phyloP scores from a whole-genome alignment of 495 filamentous ascomycete genomes.

The Tetracladium marchalianum region DNA sequence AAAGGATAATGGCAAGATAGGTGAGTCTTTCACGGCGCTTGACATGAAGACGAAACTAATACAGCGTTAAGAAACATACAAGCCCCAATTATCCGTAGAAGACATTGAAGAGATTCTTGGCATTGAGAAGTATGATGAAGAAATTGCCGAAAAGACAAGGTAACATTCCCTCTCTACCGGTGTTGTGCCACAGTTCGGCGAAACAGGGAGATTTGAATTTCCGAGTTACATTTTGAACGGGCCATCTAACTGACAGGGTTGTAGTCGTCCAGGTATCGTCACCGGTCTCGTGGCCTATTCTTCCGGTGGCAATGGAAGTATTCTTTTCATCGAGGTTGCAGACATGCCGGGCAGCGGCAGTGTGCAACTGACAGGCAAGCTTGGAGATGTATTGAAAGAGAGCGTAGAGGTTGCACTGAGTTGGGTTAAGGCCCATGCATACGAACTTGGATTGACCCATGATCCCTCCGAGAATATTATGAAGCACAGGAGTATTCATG shows the following conservation, averaged over 20 bases:
- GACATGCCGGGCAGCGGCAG: conserved; percentile 92
- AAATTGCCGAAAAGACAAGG: conserved; percentile 76
- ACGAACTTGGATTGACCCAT: conserved; percentile 73
- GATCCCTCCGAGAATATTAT: conserved; percentile 86
- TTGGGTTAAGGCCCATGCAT: conserved; percentile 96
- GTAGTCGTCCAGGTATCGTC: conserved; percentile 77
- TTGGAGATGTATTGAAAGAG: conserved; percentile 97
- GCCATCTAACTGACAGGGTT: conserved; percentile 17
- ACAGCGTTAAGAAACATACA: conserved; percentile 49
- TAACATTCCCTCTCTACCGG: conserved; percentile 1
- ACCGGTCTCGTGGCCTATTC: too few species aligned
- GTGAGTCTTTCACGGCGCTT: background rate
- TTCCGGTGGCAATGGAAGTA: conserved; percentile 86
- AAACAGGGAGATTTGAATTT: conserved; percentile 5
- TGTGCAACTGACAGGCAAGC: conserved; percentile 94
- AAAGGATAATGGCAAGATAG: conserved; percentile 53
- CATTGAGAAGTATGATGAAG: conserved; percentile 89
- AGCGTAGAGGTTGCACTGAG: conserved; percentile 86
- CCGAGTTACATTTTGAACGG: background rate
- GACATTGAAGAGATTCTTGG: conserved; percentile 89
- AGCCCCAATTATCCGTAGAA: conserved; percentile 57
- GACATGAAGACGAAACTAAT: background rate
- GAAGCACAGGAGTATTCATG: conserved; percentile 89
- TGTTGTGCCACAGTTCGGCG: background rate
- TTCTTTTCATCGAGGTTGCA: conserved; percentile 96